Evolutionary conservation across 352 stramenopile genomes (phyloP), one percentile per base, ranked within the genome.

Genomic region (Pythium phragmiticola): DNA sequence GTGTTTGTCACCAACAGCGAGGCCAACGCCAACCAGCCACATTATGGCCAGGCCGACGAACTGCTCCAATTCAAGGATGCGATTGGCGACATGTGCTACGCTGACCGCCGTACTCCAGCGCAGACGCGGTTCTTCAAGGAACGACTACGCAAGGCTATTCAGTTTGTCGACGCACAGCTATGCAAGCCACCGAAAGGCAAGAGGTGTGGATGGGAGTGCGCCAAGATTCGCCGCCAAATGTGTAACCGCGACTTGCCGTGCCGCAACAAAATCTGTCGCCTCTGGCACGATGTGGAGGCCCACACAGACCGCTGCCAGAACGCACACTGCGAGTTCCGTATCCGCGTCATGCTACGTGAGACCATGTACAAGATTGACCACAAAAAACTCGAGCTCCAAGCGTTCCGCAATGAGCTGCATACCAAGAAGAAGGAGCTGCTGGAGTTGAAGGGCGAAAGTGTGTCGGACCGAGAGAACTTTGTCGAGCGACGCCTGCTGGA

Each of bases 311-410:
- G 72, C n/a, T 90, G 81, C 54, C 65, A 76, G 60, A 87, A 90
- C 71, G 53, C 66, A 19, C 70, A 86, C 36, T 90, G 81, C 57
- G 81, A 90, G 72, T 85, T 90, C 53, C 82, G 81, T 48, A 85
- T 80, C 64, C 81, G 81, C 46, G 80, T 90, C 39, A 76, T 90
- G 70, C 66, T 87, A 12, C 78, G 81, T 16, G 81, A 90, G 54
- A 90, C 78, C 30, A 86, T 88, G 78, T 79, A 90, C 76, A 88
- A 87, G 63, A 74, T 90, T 33, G 76, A 90, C 21, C 76, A 85
- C 61, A 81, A 81, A 62, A 77, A 84, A 51, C 65, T 84, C 26
- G 70, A 86, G 66, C 65, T 87, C 19, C 53, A 66, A n/a, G 60
- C 64, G 7, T 45, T 65, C 2, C 75, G 73, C 42, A 43, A 41